Percentiles rank a stretch among this genome's conserved stretches.
Conservation (phyloP, 768 basidiomycete species). For the Melanogaster broomeanus region DNA sequence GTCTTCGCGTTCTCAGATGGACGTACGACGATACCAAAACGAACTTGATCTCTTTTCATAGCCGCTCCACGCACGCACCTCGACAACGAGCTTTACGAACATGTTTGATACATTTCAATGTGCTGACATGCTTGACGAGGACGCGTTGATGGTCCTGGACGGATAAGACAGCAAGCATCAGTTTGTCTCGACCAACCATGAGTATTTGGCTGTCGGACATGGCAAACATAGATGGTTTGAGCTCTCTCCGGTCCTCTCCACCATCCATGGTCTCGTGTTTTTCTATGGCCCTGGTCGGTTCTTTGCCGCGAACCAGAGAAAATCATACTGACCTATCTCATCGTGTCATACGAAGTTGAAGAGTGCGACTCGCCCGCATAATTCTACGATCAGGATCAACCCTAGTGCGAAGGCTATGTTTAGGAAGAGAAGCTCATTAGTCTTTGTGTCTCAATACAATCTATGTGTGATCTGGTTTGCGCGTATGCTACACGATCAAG, state of each 20-base stretch:
- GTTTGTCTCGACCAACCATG: constrained; percentile 34
- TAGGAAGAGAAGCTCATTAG: constrained; percentile 22
- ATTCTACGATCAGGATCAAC: background rate
- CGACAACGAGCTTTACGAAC: constrained; percentile 28
- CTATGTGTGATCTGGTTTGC: too few relatives aligned
- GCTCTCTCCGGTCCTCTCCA: constrained; percentile 5
- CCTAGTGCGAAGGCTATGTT: constrained; percentile 5
- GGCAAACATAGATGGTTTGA: constrained; percentile 29
- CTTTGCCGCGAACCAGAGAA: constrained; percentile 42
- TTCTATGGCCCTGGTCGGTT: constrained; percentile 32
- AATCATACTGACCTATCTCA: constrained; percentile 45
- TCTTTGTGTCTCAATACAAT: too few relatives aligned
- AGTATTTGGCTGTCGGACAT: constrained; percentile 40
- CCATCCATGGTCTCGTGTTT: constrained; percentile 20
- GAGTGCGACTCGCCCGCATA: background rate
- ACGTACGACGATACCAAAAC: constrained; percentile 36
- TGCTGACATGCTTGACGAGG: constrained; percentile 33
- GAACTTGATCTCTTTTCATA: constrained; percentile 26
- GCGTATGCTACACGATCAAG: too few relatives aligned
- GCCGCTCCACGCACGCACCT: constrained; percentile 21
- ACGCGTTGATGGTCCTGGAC: too few relatives aligned
- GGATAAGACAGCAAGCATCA: constrained; percentile 36
- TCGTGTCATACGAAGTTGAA: constrained; percentile 25
- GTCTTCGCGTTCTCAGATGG: constrained; percentile 41
- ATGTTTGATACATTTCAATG: constrained; percentile 54